phyloP scores from a whole-genome alignment of 1,139 yeast species.

The Martiniozyma asiatica region DNA sequence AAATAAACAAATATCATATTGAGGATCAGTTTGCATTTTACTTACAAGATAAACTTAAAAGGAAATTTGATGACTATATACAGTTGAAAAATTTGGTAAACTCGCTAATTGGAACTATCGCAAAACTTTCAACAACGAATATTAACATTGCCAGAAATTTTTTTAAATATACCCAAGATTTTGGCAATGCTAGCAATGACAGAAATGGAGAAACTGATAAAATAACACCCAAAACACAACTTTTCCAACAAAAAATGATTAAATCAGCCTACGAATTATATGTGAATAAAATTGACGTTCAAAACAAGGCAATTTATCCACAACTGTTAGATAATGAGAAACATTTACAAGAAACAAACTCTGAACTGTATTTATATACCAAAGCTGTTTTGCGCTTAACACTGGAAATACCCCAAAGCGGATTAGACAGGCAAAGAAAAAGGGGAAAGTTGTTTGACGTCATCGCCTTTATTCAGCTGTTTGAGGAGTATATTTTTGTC shows the following conservation, averaged over 20 bases:
- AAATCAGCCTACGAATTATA: conserved; percentile 13
- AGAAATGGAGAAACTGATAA: not conserved
- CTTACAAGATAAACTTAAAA: conserved; percentile 10
- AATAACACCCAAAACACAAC: conserved; percentile 14
- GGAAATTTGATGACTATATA: conserved; percentile 4
- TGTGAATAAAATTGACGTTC: conserved; percentile 8
- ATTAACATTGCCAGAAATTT: conserved; percentile 11
- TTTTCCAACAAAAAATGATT: conserved; percentile 15
- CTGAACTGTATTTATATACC: too few relatives aligned
- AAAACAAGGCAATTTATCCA: conserved; percentile 6
- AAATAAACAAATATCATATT: conserved; percentile 10
- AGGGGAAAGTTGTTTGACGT: too few relatives aligned
- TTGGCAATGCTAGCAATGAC: too few relatives aligned
- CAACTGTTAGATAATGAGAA: too few relatives aligned
- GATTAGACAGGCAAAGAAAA: too few relatives aligned
- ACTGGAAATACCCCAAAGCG: too few relatives aligned
- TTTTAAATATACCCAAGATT: conserved; percentile 5
- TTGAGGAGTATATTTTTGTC: too few relatives aligned
- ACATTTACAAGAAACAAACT: too few relatives aligned
- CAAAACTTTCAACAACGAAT: conserved; percentile 6
- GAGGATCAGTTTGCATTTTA: conserved; percentile 13
- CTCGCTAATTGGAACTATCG: conserved; percentile 8
- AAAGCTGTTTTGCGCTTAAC: too few relatives aligned
- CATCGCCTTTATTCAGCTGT: too few relatives aligned
- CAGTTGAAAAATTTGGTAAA: conserved; percentile 5